A percentile compares a stretch with the other conserved stretches of the same genome.
Evolutionary conservation across 2,329 filamentous ascomycete species (phyloP).

Genomic region (Capronia epimyces): DNA sequence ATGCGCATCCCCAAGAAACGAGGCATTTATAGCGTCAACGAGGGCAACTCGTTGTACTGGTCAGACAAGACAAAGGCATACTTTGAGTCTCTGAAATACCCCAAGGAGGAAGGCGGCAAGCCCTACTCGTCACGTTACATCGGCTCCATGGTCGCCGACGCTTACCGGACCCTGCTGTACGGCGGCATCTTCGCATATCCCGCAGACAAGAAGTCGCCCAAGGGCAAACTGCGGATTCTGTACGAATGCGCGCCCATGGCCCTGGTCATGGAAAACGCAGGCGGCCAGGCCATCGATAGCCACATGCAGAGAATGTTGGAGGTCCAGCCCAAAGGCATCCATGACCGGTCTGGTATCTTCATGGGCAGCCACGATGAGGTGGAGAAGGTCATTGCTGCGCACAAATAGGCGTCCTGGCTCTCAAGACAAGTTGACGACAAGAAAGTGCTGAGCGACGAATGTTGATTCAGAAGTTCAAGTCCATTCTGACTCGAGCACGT

Average conservation of each 20-base stretch:
- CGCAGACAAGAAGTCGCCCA: conserved; percentile 94
- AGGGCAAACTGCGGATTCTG: conserved; percentile 93
- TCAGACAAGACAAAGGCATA: conserved; percentile 79
- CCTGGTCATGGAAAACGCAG: conserved; percentile 97
- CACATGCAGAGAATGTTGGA: conserved; percentile 87
- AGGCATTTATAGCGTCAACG: conserved; percentile 95
- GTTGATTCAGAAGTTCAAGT: too few species aligned
- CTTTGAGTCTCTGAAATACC: conserved; percentile 82
- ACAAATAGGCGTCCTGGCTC: conserved; percentile 54
- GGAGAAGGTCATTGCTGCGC: conserved; percentile 84
- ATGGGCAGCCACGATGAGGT: conserved; percentile 92
- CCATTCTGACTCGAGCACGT: too few species aligned
- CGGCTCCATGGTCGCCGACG: conserved; percentile 89
- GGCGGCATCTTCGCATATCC: conserved; percentile 97
- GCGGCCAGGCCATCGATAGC: conserved; percentile 85
- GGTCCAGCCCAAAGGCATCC: conserved; percentile 83
- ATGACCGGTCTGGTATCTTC: conserved; percentile 93
- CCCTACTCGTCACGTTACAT: conserved; percentile 96
- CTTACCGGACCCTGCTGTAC: conserved; percentile 90
- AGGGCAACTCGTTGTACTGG: conserved; percentile 98
- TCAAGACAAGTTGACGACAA: too few species aligned
- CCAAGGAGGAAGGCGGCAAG: conserved; percentile 62
- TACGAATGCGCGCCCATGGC: conserved; percentile 99
- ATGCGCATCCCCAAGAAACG: conserved; percentile 80
- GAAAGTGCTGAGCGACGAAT: too few species aligned